Evolutionary conservation across 352 stramenopile species (phyloP).

Genomic region (Paralagenidium karlingii): DNA sequence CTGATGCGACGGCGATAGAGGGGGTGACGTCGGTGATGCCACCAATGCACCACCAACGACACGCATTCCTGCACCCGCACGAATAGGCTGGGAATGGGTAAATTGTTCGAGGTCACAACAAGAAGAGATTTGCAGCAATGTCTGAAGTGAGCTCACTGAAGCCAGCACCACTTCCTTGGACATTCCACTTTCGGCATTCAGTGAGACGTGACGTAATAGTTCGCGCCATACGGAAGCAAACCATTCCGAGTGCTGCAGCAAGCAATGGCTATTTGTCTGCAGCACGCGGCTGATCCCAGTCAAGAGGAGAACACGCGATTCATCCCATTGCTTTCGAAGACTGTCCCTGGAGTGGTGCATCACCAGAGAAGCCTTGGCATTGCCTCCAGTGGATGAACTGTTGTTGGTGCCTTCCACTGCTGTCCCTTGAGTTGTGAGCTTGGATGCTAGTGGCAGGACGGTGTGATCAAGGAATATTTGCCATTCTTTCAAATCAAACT

Average conservation of each 20-base stretch:
- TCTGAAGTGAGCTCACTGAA: constrained; percentile 62
- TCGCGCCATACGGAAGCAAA: constrained; percentile 48
- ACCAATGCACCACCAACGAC: constrained; percentile 80
- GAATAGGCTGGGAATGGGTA: constrained; percentile 53
- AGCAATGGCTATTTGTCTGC: constrained; percentile 63
- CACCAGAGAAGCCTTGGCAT: constrained; percentile 21
- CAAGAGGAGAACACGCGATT: constrained; percentile 91
- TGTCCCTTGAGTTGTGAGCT: no score
- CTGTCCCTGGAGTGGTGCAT: constrained; percentile 95
- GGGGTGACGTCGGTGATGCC: constrained; percentile 10
- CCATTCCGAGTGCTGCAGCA: constrained; percentile 49
- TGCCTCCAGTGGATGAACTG: constrained; percentile 1
- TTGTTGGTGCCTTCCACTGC: constrained; percentile 16
- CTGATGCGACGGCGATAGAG: constrained; percentile 1
- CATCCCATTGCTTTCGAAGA: constrained; percentile 94
- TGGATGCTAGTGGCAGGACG: constrained; percentile 81
- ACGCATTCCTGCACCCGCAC: constrained; percentile 80
- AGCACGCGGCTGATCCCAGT: constrained; percentile 90
- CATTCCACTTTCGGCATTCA: constrained; percentile 31
- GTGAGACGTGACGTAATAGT: constrained; percentile 41
- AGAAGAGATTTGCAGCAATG: constrained; percentile 70
- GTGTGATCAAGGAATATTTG: constrained; percentile 88
- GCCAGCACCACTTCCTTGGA: constrained; percentile 74
- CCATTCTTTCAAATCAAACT: constrained; percentile 88
- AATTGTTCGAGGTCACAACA: constrained; percentile 59